Percentiles rank a stretch among this genome's conserved stretches.
Evolutionary conservation across 306 rosid species (phyloP).

Genomic region (Abrus pulchellus): DNA sequence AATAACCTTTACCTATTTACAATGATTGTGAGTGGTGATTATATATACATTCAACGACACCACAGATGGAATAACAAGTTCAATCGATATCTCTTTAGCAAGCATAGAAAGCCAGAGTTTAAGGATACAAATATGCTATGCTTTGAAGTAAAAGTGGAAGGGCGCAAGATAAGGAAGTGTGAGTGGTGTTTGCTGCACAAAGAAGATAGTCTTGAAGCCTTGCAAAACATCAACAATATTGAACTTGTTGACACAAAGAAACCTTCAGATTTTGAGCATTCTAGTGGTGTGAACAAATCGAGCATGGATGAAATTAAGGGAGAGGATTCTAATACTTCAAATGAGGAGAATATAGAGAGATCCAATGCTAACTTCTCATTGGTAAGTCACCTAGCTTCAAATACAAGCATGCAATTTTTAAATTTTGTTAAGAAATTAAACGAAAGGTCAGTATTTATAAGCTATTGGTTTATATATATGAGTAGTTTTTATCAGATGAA

Average conservation of each 20-base stretch:
- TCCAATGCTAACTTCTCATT: constrained; percentile 4
- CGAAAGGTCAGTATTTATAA: too few relatives aligned
- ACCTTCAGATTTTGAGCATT: background rate
- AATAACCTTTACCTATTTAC: background rate
- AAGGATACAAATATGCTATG: background rate
- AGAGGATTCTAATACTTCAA: background rate
- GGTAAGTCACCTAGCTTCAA: background rate
- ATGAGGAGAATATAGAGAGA: background rate
- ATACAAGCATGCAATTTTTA: background rate
- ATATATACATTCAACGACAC: constrained; percentile 10
- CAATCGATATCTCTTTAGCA: background rate
- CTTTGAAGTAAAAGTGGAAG: background rate
- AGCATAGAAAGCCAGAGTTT: constrained; percentile 17
- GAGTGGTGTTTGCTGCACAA: background rate
- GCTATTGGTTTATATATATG: too few relatives aligned
- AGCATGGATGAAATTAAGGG: background rate
- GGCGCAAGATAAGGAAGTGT: constrained; percentile 27
- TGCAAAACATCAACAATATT: background rate
- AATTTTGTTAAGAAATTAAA: too few relatives aligned
- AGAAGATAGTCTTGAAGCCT: constrained; percentile 19
- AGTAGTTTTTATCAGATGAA: too few relatives aligned
- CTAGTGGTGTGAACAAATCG: background rate
- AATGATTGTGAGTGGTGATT: constrained; percentile 31
- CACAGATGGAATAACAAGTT: background rate
- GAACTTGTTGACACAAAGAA: background rate